These are phyloP conservation scores for Ascosphaera acerosa DNA, from an alignment of 2,329 filamentous ascomycete species.

Conservation along the genomic window DNA sequence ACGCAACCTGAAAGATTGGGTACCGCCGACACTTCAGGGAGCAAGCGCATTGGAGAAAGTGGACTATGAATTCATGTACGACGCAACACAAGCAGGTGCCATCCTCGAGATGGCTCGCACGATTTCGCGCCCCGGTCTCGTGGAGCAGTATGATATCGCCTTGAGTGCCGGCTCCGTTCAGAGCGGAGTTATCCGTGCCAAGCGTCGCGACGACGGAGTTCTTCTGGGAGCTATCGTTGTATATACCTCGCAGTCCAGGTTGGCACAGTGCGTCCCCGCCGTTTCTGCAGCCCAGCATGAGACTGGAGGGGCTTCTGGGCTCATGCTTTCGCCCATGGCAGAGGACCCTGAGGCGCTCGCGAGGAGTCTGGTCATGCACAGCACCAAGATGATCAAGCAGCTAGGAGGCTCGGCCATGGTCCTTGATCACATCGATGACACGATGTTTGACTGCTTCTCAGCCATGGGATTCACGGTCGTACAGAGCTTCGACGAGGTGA, in stretches of 20 bases:
- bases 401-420: conserved; percentile 49
- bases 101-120: conserved; percentile 52
- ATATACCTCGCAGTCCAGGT: conserved; percentile 41
- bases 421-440: conserved; percentile 57
- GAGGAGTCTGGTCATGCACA: conserved; percentile 57
- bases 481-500: conserved; percentile 62
- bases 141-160: conserved; percentile 56
- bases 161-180: conserved; percentile 38
- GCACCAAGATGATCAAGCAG: conserved; percentile 56
- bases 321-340: conserved; percentile 43
- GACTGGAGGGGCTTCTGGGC: conserved; percentile 55
- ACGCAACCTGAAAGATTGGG: conserved; percentile 45
- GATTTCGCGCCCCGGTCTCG: conserved; percentile 48
- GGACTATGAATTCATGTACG: conserved; percentile 63
- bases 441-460: conserved; percentile 44
- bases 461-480: conserved; percentile 60
- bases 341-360: conserved; percentile 45
- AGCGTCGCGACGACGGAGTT: conserved; percentile 38
- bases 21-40: conserved; percentile 48
- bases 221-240: conserved; percentile 59
- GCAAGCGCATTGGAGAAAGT: conserved; percentile 47
- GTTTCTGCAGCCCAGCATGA: conserved; percentile 31
- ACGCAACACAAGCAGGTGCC: conserved; percentile 45
- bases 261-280: conserved; percentile 44
- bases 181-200: conserved; percentile 65